Percentiles rank a stretch among this genome's conserved stretches.
phyloP scores from a whole-genome alignment of 1,284 basidiomycete species.

The Naganishia liquefaciens region DNA sequence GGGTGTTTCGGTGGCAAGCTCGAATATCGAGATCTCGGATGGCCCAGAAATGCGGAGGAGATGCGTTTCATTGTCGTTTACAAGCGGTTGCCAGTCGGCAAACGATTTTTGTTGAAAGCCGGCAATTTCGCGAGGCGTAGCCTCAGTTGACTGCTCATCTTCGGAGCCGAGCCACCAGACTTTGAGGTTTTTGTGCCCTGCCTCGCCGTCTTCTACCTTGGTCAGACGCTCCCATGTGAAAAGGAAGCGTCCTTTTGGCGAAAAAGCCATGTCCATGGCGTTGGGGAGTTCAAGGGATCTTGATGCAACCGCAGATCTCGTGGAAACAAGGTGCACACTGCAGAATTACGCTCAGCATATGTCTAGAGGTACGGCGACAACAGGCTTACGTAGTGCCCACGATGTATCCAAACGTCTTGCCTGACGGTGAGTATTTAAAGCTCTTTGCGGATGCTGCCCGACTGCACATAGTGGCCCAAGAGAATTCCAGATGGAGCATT shows the following conservation, averaged over 20 bases:
- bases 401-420: constrained; percentile 81
- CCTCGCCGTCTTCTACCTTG: constrained; percentile 50
- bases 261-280: constrained; percentile 82
- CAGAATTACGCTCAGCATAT: constrained; percentile 49
- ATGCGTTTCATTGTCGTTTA: constrained; percentile 79
- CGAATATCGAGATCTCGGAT: constrained; percentile 82
- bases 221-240: constrained; percentile 83
- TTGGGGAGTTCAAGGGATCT: constrained; percentile 59
- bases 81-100: constrained; percentile 66
- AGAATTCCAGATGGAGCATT: no score
- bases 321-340: constrained; percentile 45
- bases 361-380: neutral
- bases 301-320: constrained; percentile 39
- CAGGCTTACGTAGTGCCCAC: constrained; percentile 67
- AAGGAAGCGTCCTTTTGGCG: constrained; percentile 85
- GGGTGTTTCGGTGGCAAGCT: constrained; percentile 61
- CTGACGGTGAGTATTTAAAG: constrained; percentile 83
- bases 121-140: constrained; percentile 44
- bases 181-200: constrained; percentile 51
- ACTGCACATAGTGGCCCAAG: constrained; percentile 55
- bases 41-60: constrained; percentile 65
- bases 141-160: constrained; percentile 7
- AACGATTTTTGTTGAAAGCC: constrained; percentile 51
- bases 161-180: constrained; percentile 42
- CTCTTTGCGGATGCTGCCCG: constrained; percentile 59